These are phyloP conservation scores for Pezicula rhizophila DNA, from an alignment of 2,329 filamentous ascomycete genomes.

Conservation along the genomic window DNA sequence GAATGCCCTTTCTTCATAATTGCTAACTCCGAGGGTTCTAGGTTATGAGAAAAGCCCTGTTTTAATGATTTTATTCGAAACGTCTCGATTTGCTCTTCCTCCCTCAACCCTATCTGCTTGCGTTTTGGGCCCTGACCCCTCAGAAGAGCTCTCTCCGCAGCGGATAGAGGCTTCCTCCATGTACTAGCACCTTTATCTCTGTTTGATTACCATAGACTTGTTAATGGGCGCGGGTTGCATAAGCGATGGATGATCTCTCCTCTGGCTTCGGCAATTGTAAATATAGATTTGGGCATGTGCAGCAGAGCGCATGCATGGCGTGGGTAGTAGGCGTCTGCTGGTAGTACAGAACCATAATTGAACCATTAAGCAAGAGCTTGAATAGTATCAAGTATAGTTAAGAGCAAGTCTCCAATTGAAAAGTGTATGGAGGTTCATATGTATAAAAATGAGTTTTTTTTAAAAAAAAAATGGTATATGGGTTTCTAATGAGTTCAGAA, in stretches of 20 bases:
- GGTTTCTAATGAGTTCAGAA: too few species aligned
- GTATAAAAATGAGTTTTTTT: too few species aligned
- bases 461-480: too few species aligned
- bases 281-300: constrained; percentile 22
- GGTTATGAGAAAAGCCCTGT: constrained; percentile 44
- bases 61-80: constrained; percentile 28
- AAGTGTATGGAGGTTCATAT: neutral
- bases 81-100: constrained; percentile 1
- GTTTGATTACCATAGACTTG: constrained; percentile 26
- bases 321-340: constrained; percentile 13
- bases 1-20: constrained; percentile 4
- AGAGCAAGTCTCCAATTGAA: neutral
- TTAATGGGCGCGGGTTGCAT: constrained; percentile 27
- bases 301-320: constrained; percentile 14
- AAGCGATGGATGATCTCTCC: constrained; percentile 30
- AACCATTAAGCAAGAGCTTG: constrained; percentile 5
- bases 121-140: constrained; percentile 4
- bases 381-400: neutral
- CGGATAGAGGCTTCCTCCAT: constrained; percentile 13
- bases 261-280: constrained; percentile 26
- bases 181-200: constrained; percentile 25
- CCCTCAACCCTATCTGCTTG: neutral
- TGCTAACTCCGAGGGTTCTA: constrained; percentile 22
- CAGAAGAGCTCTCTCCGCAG: constrained; percentile 2
- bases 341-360: constrained; percentile 17